Evolutionary conservation across 345 rosid species (phyloP).

Genomic region (Rhodamnia rubescens): DNA sequence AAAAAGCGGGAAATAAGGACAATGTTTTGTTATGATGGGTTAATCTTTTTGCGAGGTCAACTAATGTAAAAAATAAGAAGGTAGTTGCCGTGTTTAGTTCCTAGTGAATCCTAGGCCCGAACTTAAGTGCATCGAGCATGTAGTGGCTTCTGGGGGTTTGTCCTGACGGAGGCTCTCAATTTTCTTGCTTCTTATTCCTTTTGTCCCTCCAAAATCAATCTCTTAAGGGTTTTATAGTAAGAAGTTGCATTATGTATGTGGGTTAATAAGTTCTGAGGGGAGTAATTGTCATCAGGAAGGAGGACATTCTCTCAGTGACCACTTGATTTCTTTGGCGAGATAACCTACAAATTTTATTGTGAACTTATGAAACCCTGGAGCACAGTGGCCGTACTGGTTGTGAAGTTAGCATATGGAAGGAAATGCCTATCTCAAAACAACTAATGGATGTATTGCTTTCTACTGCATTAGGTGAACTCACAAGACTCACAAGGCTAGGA

Average conservation of each 20-base stretch:
- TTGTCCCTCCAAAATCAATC: neutral
- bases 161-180: accelerated
- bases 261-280: accelerated
- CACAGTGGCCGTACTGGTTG: neutral
- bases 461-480: neutral
- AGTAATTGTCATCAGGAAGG: neutral
- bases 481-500: neutral
- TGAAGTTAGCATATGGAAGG: neutral
- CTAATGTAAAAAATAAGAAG: neutral
- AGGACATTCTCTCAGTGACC: neutral
- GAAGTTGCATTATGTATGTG: accelerated
- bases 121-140: neutral
- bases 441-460: neutral
- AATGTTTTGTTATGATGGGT: neutral
- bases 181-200: neutral
- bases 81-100: neutral
- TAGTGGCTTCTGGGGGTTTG: neutral
- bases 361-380: neutral
- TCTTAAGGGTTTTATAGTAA: neutral
- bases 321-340: neutral
- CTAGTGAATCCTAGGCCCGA: neutral
- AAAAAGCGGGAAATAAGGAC: neutral
- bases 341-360: neutral
- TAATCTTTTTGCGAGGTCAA: neutral
- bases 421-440: neutral